phyloP scores from a whole-genome alignment of 2,329 filamentous ascomycete species.

The Alternaria metachromatica region DNA sequence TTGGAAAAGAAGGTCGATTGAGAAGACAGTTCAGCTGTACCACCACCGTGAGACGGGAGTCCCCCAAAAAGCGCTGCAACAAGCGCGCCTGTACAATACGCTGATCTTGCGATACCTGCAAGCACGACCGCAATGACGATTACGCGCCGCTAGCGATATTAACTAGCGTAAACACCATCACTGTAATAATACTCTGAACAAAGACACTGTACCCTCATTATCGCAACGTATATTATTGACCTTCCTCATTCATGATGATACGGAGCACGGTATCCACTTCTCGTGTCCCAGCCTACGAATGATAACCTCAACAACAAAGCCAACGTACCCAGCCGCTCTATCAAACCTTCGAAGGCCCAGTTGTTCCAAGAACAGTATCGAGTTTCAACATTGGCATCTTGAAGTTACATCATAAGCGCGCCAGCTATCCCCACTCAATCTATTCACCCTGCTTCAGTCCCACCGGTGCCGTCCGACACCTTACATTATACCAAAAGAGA shows the following conservation, averaged over 20 bases:
- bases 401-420: not conserved
- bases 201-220: constrained; percentile 15
- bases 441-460: constrained; percentile 1
- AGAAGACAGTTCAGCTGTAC: not conserved
- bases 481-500: not conserved
- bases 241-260: constrained; percentile 24
- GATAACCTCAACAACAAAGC: constrained; percentile 6
- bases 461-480: constrained; percentile 8
- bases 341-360: not conserved
- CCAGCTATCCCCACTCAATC: constrained; percentile 8
- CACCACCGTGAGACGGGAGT: not conserved
- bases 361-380: not conserved
- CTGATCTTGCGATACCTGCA: constrained; percentile 24
- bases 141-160: constrained; percentile 18
- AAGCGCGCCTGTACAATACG: constrained; percentile 29
- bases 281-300: constrained; percentile 9
- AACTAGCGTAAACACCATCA: constrained; percentile 22
- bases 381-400: not conserved
- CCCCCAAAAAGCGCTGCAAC: not conserved
- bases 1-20: not conserved
- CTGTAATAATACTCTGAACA: constrained; percentile 18
- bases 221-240: constrained; percentile 16
- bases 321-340: not conserved
- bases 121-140: constrained; percentile 26
- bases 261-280: constrained; percentile 12